phyloP scores from a whole-genome alignment of 192 early-diverging fungal species.

The Linnemannia elongata region DNA sequence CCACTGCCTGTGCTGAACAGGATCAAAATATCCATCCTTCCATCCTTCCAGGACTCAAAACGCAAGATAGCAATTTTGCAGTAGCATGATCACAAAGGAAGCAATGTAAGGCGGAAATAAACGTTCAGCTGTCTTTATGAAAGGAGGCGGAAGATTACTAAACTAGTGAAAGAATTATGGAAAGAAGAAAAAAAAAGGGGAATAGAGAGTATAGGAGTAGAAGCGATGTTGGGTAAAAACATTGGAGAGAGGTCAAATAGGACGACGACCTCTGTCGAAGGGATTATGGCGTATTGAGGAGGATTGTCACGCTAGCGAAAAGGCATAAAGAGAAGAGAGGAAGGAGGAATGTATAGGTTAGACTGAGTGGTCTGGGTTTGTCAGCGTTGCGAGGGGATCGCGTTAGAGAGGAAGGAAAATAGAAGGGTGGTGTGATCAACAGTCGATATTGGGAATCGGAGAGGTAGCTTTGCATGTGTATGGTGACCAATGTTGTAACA shows the following conservation, averaged over 20 bases:
- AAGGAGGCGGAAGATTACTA: not conserved
- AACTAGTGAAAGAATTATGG: constrained; percentile 5
- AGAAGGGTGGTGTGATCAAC: not conserved
- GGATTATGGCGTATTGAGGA: not conserved
- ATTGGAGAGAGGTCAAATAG: not conserved
- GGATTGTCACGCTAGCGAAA: not conserved
- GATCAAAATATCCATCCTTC: too few species aligned
- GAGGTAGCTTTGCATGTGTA: not conserved
- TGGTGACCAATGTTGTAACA: not conserved
- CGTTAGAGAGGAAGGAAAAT: not conserved
- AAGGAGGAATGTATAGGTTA: not conserved
- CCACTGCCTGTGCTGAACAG: not conserved
- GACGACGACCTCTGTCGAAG: not conserved
- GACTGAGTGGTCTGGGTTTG: not conserved
- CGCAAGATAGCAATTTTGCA: not conserved
- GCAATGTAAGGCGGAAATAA: not conserved
- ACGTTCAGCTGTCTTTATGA: constrained; percentile 10
- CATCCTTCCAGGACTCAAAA: not conserved
- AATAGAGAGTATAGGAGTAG: not conserved
- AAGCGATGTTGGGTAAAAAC: not conserved
- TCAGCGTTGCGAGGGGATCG: not conserved
- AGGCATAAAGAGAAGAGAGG: not conserved
- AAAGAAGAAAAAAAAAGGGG: not conserved
- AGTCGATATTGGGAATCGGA: constrained; percentile 1
- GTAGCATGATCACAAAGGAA: not conserved